A percentile compares a stretch with the other conserved stretches of the same genome.
These are phyloP conservation scores for Phaeomoniella chlamydospora DNA, from an alignment of 2,329 filamentous ascomycete species.

Conservation along the genomic window DNA sequence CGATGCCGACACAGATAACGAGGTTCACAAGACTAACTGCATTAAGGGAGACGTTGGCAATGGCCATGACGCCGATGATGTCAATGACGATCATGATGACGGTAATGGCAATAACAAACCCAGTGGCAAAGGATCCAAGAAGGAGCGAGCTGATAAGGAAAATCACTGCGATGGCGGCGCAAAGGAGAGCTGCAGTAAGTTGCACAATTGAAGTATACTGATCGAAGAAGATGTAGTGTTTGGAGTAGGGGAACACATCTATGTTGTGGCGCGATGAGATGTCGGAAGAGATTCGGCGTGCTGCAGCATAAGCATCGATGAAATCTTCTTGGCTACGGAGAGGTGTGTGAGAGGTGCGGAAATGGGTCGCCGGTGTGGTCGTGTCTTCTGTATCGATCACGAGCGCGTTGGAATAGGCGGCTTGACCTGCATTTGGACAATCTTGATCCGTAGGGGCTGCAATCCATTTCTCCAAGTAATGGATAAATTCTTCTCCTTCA, in stretches of 20 bases:
- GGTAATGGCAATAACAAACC: constrained; percentile 66
- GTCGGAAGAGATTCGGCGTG: constrained; percentile 70
- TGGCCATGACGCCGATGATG: constrained; percentile 87
- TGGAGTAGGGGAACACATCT: constrained; percentile 88
- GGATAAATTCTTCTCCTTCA: constrained; percentile 75
- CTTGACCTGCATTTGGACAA: constrained; percentile 78
- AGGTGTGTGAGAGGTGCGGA: constrained; percentile 79
- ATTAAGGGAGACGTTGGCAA: constrained; percentile 79
- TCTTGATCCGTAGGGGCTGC: constrained; percentile 63
- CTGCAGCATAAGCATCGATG: constrained; percentile 77
- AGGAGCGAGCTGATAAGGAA: constrained; percentile 66
- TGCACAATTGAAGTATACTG: constrained; percentile 79
- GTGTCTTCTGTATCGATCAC: constrained; percentile 55
- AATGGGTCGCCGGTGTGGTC: constrained; percentile 71
- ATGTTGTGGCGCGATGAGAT: constrained; percentile 58
- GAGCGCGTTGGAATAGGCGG: constrained; percentile 73
- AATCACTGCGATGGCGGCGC: constrained; percentile 73
- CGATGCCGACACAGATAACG: constrained; percentile 92
- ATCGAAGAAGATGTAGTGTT: constrained; percentile 99
- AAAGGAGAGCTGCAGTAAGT: constrained; percentile 65
- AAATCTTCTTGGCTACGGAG: constrained; percentile 83
- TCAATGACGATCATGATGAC: constrained; percentile 90
- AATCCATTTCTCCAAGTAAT: constrained; percentile 76
- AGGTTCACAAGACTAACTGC: constrained; percentile 92
- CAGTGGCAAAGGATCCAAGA: constrained; percentile 71